Percentiles rank a stretch among this genome's conserved stretches.
phyloP scores from a whole-genome alignment of 106 monocot species.

The Chionographis japonica region DNA sequence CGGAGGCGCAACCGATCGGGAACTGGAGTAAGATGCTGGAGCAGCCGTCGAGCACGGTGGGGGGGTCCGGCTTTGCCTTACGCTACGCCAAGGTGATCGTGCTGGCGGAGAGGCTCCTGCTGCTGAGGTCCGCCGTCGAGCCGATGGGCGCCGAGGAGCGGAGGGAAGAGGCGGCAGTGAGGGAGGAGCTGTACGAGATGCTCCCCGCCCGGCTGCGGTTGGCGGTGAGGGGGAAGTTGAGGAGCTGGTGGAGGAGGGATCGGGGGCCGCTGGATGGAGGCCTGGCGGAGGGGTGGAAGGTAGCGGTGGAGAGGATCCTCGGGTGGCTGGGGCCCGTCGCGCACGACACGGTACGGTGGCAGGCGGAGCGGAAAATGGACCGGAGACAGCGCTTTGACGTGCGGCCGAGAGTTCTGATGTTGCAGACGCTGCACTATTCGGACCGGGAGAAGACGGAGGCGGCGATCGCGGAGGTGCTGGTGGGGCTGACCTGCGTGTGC shows the following conservation, averaged over 20 bases:
- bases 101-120: slow-evolving; percentile 33
- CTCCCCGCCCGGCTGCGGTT: slow-evolving; percentile 26
- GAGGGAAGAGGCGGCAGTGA: slow-evolving; percentile 19
- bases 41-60: slow-evolving; percentile 29
- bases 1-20: not conserved
- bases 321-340: slow-evolving; percentile 10
- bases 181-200: slow-evolving; percentile 44
- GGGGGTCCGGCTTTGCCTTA: slow-evolving; percentile 31
- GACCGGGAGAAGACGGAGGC: slow-evolving; percentile 33
- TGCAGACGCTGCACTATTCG: slow-evolving; percentile 35
- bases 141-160: slow-evolving; percentile 6
- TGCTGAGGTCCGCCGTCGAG: slow-evolving; percentile 1
- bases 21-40: slow-evolving; percentile 19
- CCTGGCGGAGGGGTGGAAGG: slow-evolving; percentile 12
- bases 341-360: slow-evolving; percentile 13
- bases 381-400: slow-evolving; percentile 2
- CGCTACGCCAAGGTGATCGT: slow-evolving; percentile 58
- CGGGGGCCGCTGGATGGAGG: slow-evolving; percentile 6
- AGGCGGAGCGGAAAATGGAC: slow-evolving; percentile 10
- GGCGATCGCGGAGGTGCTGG: slow-evolving; percentile 30
- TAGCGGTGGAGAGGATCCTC: slow-evolving; percentile 6
- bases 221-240: slow-evolving; percentile 43
- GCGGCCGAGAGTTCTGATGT: slow-evolving; percentile 11
- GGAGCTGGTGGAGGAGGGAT: slow-evolving; percentile 32
- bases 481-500: slow-evolving; percentile 29